Conservation (phyloP, 805 yeast genomes). For the Cyberlindnera maritima region DNA sequence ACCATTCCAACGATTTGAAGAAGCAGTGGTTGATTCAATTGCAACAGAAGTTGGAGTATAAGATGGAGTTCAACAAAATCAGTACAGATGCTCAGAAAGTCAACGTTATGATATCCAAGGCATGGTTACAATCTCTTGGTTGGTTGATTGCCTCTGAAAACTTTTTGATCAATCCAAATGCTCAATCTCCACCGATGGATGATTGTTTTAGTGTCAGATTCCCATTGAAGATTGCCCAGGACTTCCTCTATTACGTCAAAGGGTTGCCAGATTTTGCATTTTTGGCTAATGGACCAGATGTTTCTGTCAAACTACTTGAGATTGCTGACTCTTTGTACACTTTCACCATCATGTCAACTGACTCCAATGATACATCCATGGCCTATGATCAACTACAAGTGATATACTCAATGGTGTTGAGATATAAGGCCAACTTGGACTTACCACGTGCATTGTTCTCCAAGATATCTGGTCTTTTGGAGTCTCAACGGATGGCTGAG, state of each 20-base stretch:
- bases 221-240: conserved; percentile 24
- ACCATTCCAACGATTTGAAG: conserved; percentile 18
- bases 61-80: conserved; percentile 12
- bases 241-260: conserved; percentile 16
- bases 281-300: conserved; percentile 27
- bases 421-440: conserved; percentile 22
- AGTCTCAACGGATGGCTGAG: conserved; percentile 14
- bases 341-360: conserved; percentile 17
- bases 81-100: conserved; percentile 24
- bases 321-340: conserved; percentile 25
- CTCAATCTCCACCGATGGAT: conserved; percentile 12
- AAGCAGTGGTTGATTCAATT: conserved; percentile 23
- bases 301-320: conserved; percentile 21
- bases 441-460: conserved; percentile 16
- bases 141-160: conserved; percentile 26
- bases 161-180: conserved; percentile 15
- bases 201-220: conserved; percentile 21
- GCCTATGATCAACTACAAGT: conserved; percentile 22
- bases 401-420: conserved; percentile 19
- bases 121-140: conserved; percentile 26
- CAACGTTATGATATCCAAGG: conserved; percentile 23
- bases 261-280: conserved; percentile 25
- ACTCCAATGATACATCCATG: conserved; percentile 9
- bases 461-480: conserved; percentile 18
- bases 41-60: conserved; percentile 20